Evolutionary conservation across 495 filamentous ascomycete species (phyloP).

Genomic region (Penicillium parvum): DNA sequence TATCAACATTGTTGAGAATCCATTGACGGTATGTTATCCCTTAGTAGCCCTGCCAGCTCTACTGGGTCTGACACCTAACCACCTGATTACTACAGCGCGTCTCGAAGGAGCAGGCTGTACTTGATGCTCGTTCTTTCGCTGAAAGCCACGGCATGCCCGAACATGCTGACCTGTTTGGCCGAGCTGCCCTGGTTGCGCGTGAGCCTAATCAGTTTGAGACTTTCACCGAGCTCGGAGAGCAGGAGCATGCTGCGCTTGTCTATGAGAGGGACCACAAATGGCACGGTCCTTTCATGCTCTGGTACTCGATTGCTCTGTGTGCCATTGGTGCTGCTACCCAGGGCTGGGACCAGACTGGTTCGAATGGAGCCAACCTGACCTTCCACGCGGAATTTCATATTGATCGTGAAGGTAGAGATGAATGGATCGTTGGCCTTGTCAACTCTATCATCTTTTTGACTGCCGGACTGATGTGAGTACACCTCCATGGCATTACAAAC

Average conservation of each 20-base stretch:
- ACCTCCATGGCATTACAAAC: conserved; percentile 21
- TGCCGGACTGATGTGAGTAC: conserved; percentile 37
- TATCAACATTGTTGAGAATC: no score
- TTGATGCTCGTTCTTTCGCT: conserved; percentile 37
- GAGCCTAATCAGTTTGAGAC: conserved; percentile 15
- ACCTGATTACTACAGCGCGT: no score
- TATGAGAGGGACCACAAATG: conserved; percentile 35
- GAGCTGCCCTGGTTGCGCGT: conserved; percentile 36
- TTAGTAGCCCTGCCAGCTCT: no score
- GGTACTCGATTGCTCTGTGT: conserved; percentile 32
- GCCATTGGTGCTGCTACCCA: conserved; percentile 35
- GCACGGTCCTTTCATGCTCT: conserved; percentile 31
- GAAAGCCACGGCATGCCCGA: conserved; percentile 36
- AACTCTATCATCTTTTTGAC: conserved; percentile 44
- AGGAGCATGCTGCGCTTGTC: conserved; percentile 18
- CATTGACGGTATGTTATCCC: no score
- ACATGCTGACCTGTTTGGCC: conserved; percentile 38
- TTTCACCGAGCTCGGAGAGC: conserved; percentile 17
- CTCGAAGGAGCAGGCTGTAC: conserved; percentile 26
- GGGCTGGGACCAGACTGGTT: conserved; percentile 65
- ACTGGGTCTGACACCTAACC: no score
- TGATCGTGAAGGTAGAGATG: conserved; percentile 34
- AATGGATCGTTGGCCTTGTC: conserved; percentile 57
- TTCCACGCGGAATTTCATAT: conserved; percentile 55
- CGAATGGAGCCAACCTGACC: conserved; percentile 61